phyloP scores from a whole-genome alignment of 2,329 filamentous ascomycete species.

The Colletotrichum horii region DNA sequence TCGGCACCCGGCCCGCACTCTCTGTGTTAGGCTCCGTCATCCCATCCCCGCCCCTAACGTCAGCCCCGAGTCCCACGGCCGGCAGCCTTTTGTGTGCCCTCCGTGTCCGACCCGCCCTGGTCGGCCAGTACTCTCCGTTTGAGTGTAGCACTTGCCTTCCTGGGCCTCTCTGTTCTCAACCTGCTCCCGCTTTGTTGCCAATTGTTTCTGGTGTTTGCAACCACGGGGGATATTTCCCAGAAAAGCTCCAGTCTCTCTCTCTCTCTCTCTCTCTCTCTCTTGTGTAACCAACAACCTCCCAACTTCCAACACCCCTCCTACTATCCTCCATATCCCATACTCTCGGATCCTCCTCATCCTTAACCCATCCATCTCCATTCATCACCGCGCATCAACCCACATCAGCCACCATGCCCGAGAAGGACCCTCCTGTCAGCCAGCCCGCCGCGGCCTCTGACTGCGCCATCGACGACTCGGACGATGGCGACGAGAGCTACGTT shows the following conservation, averaged over 20 bases:
- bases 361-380: not conserved
- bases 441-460: constrained; percentile 14
- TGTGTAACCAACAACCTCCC: not conserved
- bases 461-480: constrained; percentile 45
- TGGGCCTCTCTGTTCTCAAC: not conserved
- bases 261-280: not conserved
- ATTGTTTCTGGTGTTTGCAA: not conserved
- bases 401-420: constrained; percentile 1
- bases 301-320: not conserved
- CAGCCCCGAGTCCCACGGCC: constrained; percentile 4
- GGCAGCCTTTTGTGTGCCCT: not conserved
- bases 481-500: constrained; percentile 41
- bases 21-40: not conserved
- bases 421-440: not conserved
- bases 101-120: not conserved
- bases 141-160: not conserved
- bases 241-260: not conserved
- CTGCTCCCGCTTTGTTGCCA: not conserved
- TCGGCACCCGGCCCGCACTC: not conserved
- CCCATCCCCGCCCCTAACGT: not conserved
- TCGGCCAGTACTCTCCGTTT: not conserved
- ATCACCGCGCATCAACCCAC: not conserved
- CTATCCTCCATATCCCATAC: not conserved
- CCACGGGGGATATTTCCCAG: not conserved
- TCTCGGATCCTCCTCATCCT: not conserved